A percentile compares a stretch with the other conserved stretches of the same genome.
phyloP scores from a whole-genome alignment of 306 rosid species.

The Oemleria cerasiformis region DNA sequence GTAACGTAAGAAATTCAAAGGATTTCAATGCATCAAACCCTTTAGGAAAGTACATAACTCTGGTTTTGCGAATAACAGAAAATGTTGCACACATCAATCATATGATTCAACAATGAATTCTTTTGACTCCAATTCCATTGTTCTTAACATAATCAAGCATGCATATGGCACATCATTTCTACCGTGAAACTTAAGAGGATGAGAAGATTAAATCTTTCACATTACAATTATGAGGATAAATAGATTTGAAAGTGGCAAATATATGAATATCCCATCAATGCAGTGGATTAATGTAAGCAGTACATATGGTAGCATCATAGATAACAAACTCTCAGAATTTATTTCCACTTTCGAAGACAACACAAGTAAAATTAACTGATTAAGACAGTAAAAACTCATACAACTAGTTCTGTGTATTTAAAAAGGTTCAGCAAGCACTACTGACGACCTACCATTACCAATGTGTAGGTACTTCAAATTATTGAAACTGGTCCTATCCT shows the following conservation, averaged over 20 bases:
- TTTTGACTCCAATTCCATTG: too few relatives aligned
- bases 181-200: too few relatives aligned
- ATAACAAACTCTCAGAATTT: conserved; percentile 40
- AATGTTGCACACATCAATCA: too few relatives aligned
- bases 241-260: not conserved
- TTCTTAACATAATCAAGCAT: too few relatives aligned
- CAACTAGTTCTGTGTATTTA: conserved; percentile 47
- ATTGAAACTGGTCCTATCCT: conserved; percentile 68
- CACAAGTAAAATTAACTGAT: conserved; percentile 24
- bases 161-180: too few relatives aligned
- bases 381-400: conserved; percentile 36
- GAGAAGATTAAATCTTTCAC: not conserved
- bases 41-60: too few relatives aligned
- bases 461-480: conserved; percentile 61
- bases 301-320: conserved; percentile 29
- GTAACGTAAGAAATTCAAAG: too few relatives aligned
- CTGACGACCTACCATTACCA: conserved; percentile 42
- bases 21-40: too few relatives aligned
- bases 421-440: conserved; percentile 45
- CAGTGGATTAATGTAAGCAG: conserved; percentile 21
- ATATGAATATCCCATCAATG: conserved; percentile 13
- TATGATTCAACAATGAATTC: too few relatives aligned
- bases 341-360: conserved; percentile 42
- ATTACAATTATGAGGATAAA: not conserved
- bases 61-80: too few relatives aligned